Evolutionary conservation across 345 rosid genomes (phyloP).

Genomic region (Eucalyptus viminalis): DNA sequence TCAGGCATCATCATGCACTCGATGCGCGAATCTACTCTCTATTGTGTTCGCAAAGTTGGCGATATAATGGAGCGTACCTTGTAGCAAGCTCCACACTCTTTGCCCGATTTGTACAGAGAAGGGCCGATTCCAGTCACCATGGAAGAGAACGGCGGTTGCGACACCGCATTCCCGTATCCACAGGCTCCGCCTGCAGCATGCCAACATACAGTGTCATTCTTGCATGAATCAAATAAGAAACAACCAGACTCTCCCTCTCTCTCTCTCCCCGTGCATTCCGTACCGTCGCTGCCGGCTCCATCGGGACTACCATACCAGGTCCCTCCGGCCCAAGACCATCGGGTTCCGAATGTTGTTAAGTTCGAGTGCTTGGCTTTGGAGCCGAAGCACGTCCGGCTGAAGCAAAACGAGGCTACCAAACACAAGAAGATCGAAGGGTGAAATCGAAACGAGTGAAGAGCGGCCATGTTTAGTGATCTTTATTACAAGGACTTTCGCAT

Average conservation of each 20-base stretch:
- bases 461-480: neutral
- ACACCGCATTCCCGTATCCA: constrained; percentile 32
- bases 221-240: neutral
- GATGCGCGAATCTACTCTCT: neutral
- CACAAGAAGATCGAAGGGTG: neutral
- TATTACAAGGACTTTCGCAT: neutral
- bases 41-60: neutral
- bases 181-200: constrained; percentile 41
- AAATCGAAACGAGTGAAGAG: neutral
- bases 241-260: neutral
- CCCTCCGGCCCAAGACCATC: constrained; percentile 30
- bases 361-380: constrained; percentile 5
- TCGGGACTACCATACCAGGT: constrained; percentile 48
- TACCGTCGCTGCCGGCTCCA: constrained; percentile 45
- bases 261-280: neutral
- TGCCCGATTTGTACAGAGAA: constrained; percentile 27
- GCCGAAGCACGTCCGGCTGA: neutral
- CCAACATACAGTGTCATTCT: neutral
- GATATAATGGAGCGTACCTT: neutral
- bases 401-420: neutral
- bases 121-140: constrained; percentile 31
- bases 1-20: neutral
- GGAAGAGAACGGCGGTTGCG: constrained; percentile 26
- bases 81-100: constrained; percentile 50
- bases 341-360: constrained; percentile 3